These are phyloP conservation scores for Calvatia gigantea DNA, from an alignment of 768 basidiomycete genomes.

Conservation along the genomic window DNA sequence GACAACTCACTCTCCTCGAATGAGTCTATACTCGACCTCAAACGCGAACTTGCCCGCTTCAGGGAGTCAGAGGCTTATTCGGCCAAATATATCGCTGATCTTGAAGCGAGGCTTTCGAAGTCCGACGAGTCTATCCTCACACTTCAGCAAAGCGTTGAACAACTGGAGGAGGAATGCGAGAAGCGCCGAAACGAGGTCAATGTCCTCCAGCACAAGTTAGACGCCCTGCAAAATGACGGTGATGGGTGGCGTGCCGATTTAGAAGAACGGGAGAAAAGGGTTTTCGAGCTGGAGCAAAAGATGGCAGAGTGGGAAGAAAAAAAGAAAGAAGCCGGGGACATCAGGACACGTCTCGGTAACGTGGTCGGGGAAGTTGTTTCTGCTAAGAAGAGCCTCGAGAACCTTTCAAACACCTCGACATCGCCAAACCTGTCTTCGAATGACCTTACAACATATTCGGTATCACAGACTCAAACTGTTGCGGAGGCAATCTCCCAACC, in stretches of 20 bases:
- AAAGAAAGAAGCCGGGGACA: constrained; percentile 63
- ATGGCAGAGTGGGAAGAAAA: constrained; percentile 77
- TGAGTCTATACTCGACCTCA: constrained; percentile 79
- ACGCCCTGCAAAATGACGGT: constrained; percentile 65
- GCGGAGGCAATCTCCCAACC: constrained; percentile 17
- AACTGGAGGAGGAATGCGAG: constrained; percentile 73
- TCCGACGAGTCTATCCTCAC: constrained; percentile 74
- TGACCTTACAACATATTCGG: constrained; percentile 22
- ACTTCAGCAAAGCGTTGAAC: constrained; percentile 69
- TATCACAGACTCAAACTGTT: constrained; percentile 8
- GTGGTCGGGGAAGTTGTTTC: constrained; percentile 69
- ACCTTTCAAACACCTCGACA: constrained; percentile 25
- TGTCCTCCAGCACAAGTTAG: constrained; percentile 67
- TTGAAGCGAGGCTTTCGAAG: constrained; percentile 76
- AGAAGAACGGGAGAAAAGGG: constrained; percentile 74
- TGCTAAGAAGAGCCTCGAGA: constrained; percentile 67
- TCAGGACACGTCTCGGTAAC: constrained; percentile 60
- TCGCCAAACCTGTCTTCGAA: constrained; percentile 20
- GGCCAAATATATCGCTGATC: constrained; percentile 76
- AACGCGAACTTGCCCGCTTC: constrained; percentile 75
- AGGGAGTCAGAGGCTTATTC: constrained; percentile 75
- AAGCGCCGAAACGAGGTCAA: constrained; percentile 70
- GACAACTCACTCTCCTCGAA: constrained; percentile 75
- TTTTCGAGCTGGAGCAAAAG: constrained; percentile 73
- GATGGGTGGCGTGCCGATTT: constrained; percentile 83